Evolutionary conservation across 2,329 filamentous ascomycete species (phyloP), one percentile per base, ranked within the genome.

Genomic region (Penicillium sp.): DNA sequence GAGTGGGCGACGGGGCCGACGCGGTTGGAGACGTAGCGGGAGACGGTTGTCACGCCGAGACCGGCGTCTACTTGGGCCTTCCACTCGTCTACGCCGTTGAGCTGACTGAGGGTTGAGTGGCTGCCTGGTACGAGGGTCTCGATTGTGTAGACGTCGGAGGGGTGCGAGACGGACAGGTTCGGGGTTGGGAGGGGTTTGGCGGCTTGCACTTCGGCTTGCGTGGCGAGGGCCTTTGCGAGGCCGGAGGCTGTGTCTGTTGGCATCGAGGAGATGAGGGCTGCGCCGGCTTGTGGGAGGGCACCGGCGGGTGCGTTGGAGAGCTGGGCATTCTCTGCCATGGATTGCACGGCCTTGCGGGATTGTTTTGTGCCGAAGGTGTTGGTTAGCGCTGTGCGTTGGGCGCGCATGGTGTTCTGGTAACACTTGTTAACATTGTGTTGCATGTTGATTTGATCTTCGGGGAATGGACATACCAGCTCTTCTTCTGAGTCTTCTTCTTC

Each of bases 351-450:
- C 65, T 79, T 79, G 60, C 75, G 74, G 27, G 78, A 75, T 64
- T 78, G 76, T 64, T 79, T 79, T 38, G 77, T 79, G 52, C 78
- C 78, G 61, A 80, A 80, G 26, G 76, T 74, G 62, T 77, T 72
- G 51, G 76, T 78, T n/a, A 80, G 70, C 29, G 74, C 74, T 34
- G 69, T 71, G 53, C 66, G 64, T 67, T 76, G 70, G 18, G 66
- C 66, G 56, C 73, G 72, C 56, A 73, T 68, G 26, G 68, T 71
- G 61, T 66, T 64, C 73, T 75, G 53, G 44, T 51, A 44, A 23
- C 7, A 40, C 18, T 35, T 43, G 51, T 63, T 56, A 63, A 58
- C 45, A 8, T 38, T 16, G 2, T 30, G 14, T 43, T 10, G 9
- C 23, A 48, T 13, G 23, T 4, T 14, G 3, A 45, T 26, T 1